Conservation (phyloP, 2,329 filamentous ascomycete species). For the Emergomyces africanus region DNA sequence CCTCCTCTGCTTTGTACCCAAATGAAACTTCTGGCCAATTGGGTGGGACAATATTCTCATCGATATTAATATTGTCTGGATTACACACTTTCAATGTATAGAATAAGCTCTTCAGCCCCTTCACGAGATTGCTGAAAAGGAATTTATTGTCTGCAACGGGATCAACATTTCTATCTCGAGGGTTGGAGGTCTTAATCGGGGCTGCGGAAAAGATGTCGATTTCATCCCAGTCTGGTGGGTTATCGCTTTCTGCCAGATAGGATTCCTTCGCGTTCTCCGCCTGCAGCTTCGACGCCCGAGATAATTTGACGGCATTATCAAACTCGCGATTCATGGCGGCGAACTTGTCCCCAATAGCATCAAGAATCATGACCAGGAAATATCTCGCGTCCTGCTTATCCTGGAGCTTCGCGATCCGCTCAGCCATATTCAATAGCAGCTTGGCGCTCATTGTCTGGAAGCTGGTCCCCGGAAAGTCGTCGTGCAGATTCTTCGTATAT, state of each 20-base stretch:
- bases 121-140: conserved; percentile 90
- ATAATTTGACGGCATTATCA: conserved; percentile 85
- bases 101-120: conserved; percentile 91
- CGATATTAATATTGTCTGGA: conserved; percentile 52
- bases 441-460: conserved; percentile 99
- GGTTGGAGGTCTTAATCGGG: conserved; percentile 90
- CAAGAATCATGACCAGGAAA: conserved; percentile 92
- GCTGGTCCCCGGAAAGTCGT: conserved; percentile 92
- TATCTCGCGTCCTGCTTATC: conserved; percentile 92
- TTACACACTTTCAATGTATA: conserved; percentile 91
- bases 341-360: conserved; percentile 97
- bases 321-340: conserved; percentile 97
- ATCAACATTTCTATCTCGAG: conserved; percentile 75
- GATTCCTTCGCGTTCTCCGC: conserved; percentile 56
- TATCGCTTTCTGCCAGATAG: conserved; percentile 70
- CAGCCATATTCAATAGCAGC: conserved; percentile 91
- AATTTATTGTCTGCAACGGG: conserved; percentile 97
- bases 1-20: conserved; percentile 94
- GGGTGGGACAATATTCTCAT: conserved; percentile 62
- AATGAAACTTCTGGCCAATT: conserved; percentile 96
- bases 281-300: conserved; percentile 60
- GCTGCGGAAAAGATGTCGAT: conserved; percentile 95
- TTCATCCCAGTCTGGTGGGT: conserved; percentile 88
- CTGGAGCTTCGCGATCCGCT: conserved; percentile 86
- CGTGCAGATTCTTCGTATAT: conserved; percentile 90